Conservation (phyloP, 345 rosid species). For the Arabis hirsuta region DNA sequence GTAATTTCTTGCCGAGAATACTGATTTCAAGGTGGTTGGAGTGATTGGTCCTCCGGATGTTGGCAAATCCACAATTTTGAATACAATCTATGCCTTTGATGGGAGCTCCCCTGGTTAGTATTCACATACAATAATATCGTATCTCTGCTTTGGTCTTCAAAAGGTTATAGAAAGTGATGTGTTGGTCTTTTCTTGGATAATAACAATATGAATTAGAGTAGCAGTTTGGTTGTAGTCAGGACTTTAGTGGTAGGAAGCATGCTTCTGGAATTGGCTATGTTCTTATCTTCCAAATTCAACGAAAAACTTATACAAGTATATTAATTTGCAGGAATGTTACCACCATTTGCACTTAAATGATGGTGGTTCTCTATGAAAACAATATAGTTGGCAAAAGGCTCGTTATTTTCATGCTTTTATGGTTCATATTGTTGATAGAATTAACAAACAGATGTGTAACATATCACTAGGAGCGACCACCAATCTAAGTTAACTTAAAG, state of each 20-base stretch:
- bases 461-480: no score
- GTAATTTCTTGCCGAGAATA: conserved; percentile 85
- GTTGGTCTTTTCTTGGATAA: no score
- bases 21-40: conserved; percentile 82
- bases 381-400: background rate
- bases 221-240: background rate
- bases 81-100: conserved; percentile 80
- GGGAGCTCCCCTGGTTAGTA: conserved; percentile 66
- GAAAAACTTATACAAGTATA: background rate
- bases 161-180: no score
- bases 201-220: background rate
- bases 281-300: no score
- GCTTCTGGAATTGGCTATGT: no score
- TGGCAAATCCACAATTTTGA: conserved; percentile 83
- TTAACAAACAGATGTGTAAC: no score
- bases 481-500: no score
- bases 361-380: conserved; percentile 11
- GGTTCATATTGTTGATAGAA: no score
- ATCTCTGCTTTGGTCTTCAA: background rate
- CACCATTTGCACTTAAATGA: conserved; percentile 52
- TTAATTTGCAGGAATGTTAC: conserved; percentile 66
- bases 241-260: background rate
- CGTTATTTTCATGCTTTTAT: no score
- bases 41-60: conserved; percentile 79
- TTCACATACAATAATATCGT: background rate